Percentiles rank a stretch among this genome's conserved stretches.
Evolutionary conservation across 192 early-diverging fungal species (phyloP).

Genomic region (Funneliformis geosporum): DNA sequence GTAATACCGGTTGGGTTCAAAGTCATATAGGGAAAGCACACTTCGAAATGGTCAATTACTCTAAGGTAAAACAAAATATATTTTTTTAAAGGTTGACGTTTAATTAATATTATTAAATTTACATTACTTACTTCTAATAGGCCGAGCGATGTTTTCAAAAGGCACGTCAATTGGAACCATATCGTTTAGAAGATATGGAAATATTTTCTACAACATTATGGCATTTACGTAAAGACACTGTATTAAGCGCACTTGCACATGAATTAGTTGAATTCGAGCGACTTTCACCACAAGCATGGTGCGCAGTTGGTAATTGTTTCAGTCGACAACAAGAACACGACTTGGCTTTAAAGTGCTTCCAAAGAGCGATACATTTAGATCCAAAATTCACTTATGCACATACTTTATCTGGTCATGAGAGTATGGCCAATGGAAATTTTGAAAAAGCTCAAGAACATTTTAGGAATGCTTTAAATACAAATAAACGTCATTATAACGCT

Average conservation of each 20-base stretch:
- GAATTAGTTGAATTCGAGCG: constrained; percentile 67
- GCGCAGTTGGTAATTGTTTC: constrained; percentile 71
- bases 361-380: constrained; percentile 72
- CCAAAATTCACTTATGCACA: constrained; percentile 75
- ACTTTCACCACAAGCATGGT: constrained; percentile 79
- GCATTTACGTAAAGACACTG: constrained; percentile 77
- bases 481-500: constrained; percentile 81
- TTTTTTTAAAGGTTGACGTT: neutral
- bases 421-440: constrained; percentile 68
- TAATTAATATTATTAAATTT: neutral
- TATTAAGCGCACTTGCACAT: constrained; percentile 73
- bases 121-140: constrained; percentile 32
- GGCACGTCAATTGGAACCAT: constrained; percentile 66
- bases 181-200: constrained; percentile 78
- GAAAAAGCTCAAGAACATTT: constrained; percentile 76
- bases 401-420: constrained; percentile 84
- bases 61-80: constrained; percentile 37
- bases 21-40: constrained; percentile 45
- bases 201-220: constrained; percentile 82
- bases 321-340: constrained; percentile 77
- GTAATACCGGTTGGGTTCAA: constrained; percentile 42
- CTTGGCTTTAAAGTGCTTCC: constrained; percentile 74
- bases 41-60: constrained; percentile 46
- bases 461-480: constrained; percentile 67
- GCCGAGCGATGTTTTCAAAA: constrained; percentile 56